Evolutionary conservation across 2,329 filamentous ascomycete genomes (phyloP), one percentile per base, ranked within the genome.

Genomic region (Cladosporium sp.): DNA sequence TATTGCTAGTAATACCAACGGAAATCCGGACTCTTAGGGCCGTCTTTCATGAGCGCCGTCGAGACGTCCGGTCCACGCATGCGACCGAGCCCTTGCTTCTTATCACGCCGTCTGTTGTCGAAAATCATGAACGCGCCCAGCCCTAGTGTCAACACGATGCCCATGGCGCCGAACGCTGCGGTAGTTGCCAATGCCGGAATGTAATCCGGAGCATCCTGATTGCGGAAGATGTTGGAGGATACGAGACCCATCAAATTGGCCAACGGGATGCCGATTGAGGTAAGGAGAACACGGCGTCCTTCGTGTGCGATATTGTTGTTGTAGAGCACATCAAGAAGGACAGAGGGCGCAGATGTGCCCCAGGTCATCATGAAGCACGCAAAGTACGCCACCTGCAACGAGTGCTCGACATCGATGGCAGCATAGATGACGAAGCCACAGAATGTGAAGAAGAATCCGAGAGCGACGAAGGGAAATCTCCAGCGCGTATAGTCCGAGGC

Each of bases 281-380:
- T 92, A 14, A 91, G 76, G 0, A 86, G 79, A 5, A 90, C 80
- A 49, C 89, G 85, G 38, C 85, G 83, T 59, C 87, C 86, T 72
- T 92, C 89, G 66, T 92, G 83, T 1, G 88, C 88, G 58, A 91
- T 83, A 70, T 93, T 93, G 77, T 92, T 92, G 75, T 90, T 92
- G 75, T 91, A 92, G 86, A 86, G 88, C 59, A 84, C 78, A 64
- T 85, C 76, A 15, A 87, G 77, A 12, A 92, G 77, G 8, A 92
- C 88, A 0, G 84, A 88, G 0, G 89, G 88, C 0, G 88, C 88
- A 1, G 85, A 87, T 0, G 88, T 90, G 15, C 89, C 89, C 70
- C 88, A 91, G 11, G 85, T 88, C 87, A 92, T 90, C 86, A 92
- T 88, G 72, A 92, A 92, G 57, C 82, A 86, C 5, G 88, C 87